Evolutionary conservation across 495 filamentous ascomycete species (phyloP), one percentile per base, ranked within the genome.

Genomic region (Xylaria nigripes): DNA sequence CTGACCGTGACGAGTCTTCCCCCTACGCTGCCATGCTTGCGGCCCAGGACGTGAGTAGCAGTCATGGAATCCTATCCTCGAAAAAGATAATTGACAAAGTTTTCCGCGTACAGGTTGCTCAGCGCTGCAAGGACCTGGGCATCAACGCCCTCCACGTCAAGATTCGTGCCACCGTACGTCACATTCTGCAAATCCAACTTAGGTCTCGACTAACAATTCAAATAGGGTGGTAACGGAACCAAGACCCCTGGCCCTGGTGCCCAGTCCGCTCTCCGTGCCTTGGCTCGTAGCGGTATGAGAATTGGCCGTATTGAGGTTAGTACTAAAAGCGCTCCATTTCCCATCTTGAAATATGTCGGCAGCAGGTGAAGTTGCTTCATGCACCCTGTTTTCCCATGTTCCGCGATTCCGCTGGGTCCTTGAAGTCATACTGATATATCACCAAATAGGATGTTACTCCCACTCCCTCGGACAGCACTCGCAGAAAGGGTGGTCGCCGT

Each of bases 11-110:
- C 78, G 93, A 99, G 82, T 96, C 91, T 58, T 96, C 91, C 46
- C 93, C 93, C 59, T 99, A 99, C 83, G 93, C 93, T 66, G 93
- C 93, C 74, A 99, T 99, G 93, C 88, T 99, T 86, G 93, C 93
- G 73, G 93, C 91, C 61, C 91, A 96, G 75, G 85, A 87, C 64
- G 93, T 55, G 45, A 42, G 51, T 48, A 22, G 21, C 25, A n/a
- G 7, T 6, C 16, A 18, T 22, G 18, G n/a, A 6, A 16, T 48
- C 6, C 10, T 27, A n/a, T 15, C 1, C 12, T 22, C 16, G 27
- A 2, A n/a, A 10, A 36, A 42, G 27, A 16, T 13, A 16, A 32
- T 34, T 54, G 40, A 54, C 36, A n/a, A 15, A 2, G 7, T 16
- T 24, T 19, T n/a, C n/a, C n/a, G 13, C 27, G 6, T 15, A 40